Percentiles rank a stretch among this genome's conserved stretches.
Conservation (phyloP, 1,284 basidiomycete species). For the Schizopora paradoxa region DNA sequence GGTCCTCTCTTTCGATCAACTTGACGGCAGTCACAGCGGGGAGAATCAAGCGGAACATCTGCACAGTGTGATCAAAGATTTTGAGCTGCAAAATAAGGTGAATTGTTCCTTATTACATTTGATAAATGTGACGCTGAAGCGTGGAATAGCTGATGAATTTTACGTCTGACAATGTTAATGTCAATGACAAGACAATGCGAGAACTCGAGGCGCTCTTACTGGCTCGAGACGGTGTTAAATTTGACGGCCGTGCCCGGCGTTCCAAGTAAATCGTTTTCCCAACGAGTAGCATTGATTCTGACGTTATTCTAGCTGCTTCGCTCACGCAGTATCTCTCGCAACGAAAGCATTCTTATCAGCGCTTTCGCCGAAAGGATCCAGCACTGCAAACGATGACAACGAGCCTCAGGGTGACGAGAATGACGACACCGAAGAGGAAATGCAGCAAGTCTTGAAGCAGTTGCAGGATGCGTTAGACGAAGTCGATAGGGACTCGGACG, state of each 20-base stretch:
- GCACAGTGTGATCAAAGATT: background rate
- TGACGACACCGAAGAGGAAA: background rate
- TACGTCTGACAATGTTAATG: background rate
- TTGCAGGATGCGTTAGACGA: background rate
- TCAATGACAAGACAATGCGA: background rate
- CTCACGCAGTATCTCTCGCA: background rate
- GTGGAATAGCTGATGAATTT: background rate
- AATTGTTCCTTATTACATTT: background rate
- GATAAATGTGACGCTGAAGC: background rate
- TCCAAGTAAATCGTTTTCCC: background rate
- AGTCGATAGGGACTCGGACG: background rate
- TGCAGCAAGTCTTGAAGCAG: background rate
- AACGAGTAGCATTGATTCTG: background rate
- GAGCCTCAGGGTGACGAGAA: background rate
- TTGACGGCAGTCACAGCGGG: constrained; percentile 7
- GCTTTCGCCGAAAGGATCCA: background rate
- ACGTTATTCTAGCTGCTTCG: background rate
- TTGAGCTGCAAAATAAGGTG: constrained; percentile 1
- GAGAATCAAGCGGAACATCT: constrained; percentile 1
- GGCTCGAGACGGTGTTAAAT: background rate
- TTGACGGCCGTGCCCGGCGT: background rate
- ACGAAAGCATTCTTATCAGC: background rate
- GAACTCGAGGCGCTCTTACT: background rate
- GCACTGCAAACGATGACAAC: background rate
- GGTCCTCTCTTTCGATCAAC: background rate